Percentiles rank a stretch among this genome's conserved stretches.
These are phyloP conservation scores for Xylariales sp. DNA, from an alignment of 2,329 filamentous ascomycete genomes.

Conservation along the genomic window DNA sequence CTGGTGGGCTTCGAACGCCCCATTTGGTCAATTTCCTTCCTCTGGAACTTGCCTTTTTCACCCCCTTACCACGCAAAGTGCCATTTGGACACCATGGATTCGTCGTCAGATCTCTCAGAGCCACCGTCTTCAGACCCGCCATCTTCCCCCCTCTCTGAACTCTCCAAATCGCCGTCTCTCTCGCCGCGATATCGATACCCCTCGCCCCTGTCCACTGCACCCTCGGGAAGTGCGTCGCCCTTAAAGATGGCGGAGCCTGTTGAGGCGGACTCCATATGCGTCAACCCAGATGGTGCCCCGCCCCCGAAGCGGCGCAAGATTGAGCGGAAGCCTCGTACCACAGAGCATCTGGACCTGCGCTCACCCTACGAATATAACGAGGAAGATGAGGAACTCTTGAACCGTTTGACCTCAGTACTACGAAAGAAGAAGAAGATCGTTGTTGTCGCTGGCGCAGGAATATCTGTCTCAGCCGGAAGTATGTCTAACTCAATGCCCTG, in stretches of 20 bases:
- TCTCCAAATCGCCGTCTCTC: slow-evolving; percentile 49
- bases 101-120: slow-evolving; percentile 24
- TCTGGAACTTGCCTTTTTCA: background rate
- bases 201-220: slow-evolving; percentile 43
- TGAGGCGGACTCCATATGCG: slow-evolving; percentile 24
- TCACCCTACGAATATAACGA: slow-evolving; percentile 43
- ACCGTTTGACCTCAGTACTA: slow-evolving; percentile 68
- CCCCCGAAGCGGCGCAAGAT: slow-evolving; percentile 74
- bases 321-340: slow-evolving; percentile 61
- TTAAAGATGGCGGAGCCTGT: slow-evolving; percentile 37
- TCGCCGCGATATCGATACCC: slow-evolving; percentile 47
- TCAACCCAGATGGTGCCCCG: slow-evolving; percentile 54
- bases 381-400: slow-evolving; percentile 55
- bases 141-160: slow-evolving; percentile 50
- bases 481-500: slow-evolving; percentile 13
- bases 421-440: slow-evolving; percentile 94
- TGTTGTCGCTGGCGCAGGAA: slow-evolving; percentile 91
- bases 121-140: slow-evolving; percentile 34
- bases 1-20: no score
- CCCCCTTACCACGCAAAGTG: background rate
- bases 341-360: slow-evolving; percentile 74
- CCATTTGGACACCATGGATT: slow-evolving; percentile 9
- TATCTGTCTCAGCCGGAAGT: slow-evolving; percentile 90
- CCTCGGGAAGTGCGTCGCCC: slow-evolving; percentile 48
- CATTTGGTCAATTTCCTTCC: background rate